These are phyloP conservation scores for Xylaria nigripes DNA, from an alignment of 495 filamentous ascomycete genomes.

Conservation along the genomic window DNA sequence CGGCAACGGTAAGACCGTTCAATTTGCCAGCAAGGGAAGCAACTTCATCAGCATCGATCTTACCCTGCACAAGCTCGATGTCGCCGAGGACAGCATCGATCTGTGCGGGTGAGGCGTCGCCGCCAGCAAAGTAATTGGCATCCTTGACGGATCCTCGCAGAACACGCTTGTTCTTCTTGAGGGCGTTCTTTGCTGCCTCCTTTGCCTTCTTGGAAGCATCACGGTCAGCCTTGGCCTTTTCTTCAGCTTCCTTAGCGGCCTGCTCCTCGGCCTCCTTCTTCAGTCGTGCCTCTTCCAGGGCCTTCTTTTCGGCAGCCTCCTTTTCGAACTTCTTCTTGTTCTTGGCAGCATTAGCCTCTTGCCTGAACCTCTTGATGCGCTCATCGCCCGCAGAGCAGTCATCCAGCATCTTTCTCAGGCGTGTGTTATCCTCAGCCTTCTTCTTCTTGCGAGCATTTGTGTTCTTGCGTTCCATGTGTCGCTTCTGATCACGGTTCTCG, in stretches of 20 bases:
- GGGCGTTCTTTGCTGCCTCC: constrained; percentile 93
- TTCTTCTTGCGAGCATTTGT: constrained; percentile 95
- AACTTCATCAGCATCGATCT: constrained; percentile 84
- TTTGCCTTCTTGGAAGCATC: constrained; percentile 91
- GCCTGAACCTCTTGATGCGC: constrained; percentile 92
- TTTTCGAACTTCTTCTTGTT: constrained; percentile 86
- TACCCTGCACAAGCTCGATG: constrained; percentile 78
- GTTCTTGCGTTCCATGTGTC: constrained; percentile 96
- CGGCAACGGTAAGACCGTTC: constrained; percentile 60
- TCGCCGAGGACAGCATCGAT: constrained; percentile 80
- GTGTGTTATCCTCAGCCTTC: constrained; percentile 93
- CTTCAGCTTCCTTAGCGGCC: constrained; percentile 73
- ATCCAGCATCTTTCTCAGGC: constrained; percentile 82
- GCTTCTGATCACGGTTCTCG: constrained; percentile 98
- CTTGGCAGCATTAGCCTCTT: constrained; percentile 83
- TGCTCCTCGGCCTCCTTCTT: constrained; percentile 71
- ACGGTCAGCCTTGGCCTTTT: constrained; percentile 68
- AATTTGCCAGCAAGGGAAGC: constrained; percentile 70
- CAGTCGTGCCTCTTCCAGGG: constrained; percentile 67
- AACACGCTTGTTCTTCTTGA: constrained; percentile 99
- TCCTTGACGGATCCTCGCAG: constrained; percentile 89
- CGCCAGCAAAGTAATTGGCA: constrained; percentile 78
- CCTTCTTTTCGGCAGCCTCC: constrained; percentile 83
- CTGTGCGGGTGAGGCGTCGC: constrained; percentile 58
- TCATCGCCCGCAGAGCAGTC: constrained; percentile 74